phyloP scores from a whole-genome alignment of 163 green algal species.

The Chlamydomonas reinhardtii region DNA sequence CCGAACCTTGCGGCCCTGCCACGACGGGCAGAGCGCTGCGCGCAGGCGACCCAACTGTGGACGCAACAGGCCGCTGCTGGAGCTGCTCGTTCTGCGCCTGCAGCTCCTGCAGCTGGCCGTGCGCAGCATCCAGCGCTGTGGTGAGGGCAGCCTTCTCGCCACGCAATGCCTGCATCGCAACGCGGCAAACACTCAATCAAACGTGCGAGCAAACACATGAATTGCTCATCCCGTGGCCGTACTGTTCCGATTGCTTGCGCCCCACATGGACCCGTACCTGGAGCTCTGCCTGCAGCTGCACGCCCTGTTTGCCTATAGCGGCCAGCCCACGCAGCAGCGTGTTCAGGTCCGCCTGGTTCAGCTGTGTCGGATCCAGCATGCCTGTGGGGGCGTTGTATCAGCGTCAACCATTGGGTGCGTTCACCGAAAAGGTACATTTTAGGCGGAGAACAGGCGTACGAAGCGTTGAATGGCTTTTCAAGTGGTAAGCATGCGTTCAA shows the following conservation, averaged over 20 bases:
- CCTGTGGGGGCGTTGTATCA: background rate
- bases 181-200: too few relatives aligned
- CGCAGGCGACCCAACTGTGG: too few relatives aligned
- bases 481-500: too few relatives aligned
- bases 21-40: too few relatives aligned
- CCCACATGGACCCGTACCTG: background rate
- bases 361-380: slow-evolving; percentile 12
- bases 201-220: too few relatives aligned
- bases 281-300: slow-evolving; percentile 4
- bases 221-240: too few relatives aligned
- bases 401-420: too few relatives aligned
- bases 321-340: slow-evolving; percentile 15
- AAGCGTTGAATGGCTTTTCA: too few relatives aligned
- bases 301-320: background rate
- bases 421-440: too few relatives aligned
- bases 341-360: background rate
- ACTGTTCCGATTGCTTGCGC: too few relatives aligned
- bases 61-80: too few relatives aligned
- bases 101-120: slow-evolving; percentile 11
- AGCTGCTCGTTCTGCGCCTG: background rate
- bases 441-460: too few relatives aligned
- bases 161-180: slow-evolving; percentile 6
- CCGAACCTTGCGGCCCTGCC: background rate
- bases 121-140: background rate
- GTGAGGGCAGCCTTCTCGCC: slow-evolving; percentile 30